Conservation (phyloP, 805 yeast genomes). For the Starmerella apicola region DNA sequence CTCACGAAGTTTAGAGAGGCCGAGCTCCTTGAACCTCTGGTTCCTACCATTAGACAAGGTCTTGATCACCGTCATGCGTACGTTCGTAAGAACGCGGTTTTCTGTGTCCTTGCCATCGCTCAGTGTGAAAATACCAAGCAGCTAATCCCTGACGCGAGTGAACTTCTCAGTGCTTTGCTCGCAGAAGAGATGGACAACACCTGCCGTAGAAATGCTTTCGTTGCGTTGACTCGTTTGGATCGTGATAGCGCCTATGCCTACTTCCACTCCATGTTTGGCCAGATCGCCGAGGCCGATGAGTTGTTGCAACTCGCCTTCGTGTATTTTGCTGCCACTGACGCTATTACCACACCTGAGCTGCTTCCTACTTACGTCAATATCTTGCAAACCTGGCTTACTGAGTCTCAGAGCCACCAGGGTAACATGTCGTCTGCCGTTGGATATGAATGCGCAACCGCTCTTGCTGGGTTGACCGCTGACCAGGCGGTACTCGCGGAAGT, state of each 20-base stretch:
- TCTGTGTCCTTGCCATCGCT: constrained; percentile 75
- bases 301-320: constrained; percentile 78
- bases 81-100: constrained; percentile 92
- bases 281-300: constrained; percentile 60
- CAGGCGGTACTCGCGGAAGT: constrained; percentile 62
- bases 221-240: constrained; percentile 68
- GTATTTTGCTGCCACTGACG: constrained; percentile 81
- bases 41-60: constrained; percentile 83
- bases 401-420: constrained; percentile 28
- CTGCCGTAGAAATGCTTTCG: constrained; percentile 90
- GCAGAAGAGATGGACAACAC: constrained; percentile 80
- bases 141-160: constrained; percentile 92
- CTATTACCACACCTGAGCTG: constrained; percentile 48
- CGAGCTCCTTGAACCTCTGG: constrained; percentile 87
- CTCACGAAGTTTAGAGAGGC: constrained; percentile 83
- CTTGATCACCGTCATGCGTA: constrained; percentile 95
- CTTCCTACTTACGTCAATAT: constrained; percentile 60
- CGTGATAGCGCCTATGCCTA: constrained; percentile 75
- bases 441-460: constrained; percentile 83
- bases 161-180: constrained; percentile 59
- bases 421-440: constrained; percentile 36
- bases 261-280: constrained; percentile 54
- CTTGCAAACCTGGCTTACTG: constrained; percentile 48
- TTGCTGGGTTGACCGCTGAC: constrained; percentile 44
- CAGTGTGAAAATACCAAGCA: constrained; percentile 56